These are phyloP conservation scores for Periconia macrospinosa DNA, from an alignment of 2,329 filamentous ascomycete genomes.

Conservation along the genomic window DNA sequence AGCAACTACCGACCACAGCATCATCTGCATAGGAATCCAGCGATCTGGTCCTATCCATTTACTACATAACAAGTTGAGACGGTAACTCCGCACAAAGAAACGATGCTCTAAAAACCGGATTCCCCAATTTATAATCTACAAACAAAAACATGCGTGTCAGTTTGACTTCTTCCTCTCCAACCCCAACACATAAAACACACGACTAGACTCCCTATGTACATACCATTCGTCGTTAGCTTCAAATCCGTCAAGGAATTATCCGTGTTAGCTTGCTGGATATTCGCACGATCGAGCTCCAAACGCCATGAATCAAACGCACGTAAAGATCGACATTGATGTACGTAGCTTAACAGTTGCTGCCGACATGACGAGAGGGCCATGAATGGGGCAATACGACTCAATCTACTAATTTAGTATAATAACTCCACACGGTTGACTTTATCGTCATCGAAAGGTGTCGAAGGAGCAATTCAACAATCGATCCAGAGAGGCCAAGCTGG, in stretches of 20 bases:
- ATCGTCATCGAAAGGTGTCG: no score
- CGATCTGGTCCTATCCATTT: conserved; percentile 28
- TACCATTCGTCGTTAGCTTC: conserved; percentile 24
- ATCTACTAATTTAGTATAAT: no score
- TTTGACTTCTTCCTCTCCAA: not conserved
- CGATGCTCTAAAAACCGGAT: conserved; percentile 20
- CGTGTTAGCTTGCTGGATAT: conserved; percentile 23
- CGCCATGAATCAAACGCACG: conserved; percentile 55
- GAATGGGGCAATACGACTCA: no score
- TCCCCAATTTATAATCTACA: conserved; percentile 23
- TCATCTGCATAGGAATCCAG: conserved; percentile 50
- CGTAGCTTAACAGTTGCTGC: no score
- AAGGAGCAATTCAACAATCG: no score
- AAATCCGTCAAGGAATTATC: conserved; percentile 26
- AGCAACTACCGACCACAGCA: conserved; percentile 46
- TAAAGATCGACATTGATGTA: conserved; percentile 40
- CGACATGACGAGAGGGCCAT: no score
- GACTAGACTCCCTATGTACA: not conserved
- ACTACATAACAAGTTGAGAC: conserved; percentile 23
- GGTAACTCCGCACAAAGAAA: conserved; percentile 27
- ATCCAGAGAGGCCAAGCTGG: no score
- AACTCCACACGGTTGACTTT: no score
- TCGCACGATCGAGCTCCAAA: conserved; percentile 48
- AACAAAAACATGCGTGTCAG: no score
- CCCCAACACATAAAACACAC: no score